phyloP scores from a whole-genome alignment of 495 filamentous ascomycete genomes.

The Podospora pseudopauciseta region DNA sequence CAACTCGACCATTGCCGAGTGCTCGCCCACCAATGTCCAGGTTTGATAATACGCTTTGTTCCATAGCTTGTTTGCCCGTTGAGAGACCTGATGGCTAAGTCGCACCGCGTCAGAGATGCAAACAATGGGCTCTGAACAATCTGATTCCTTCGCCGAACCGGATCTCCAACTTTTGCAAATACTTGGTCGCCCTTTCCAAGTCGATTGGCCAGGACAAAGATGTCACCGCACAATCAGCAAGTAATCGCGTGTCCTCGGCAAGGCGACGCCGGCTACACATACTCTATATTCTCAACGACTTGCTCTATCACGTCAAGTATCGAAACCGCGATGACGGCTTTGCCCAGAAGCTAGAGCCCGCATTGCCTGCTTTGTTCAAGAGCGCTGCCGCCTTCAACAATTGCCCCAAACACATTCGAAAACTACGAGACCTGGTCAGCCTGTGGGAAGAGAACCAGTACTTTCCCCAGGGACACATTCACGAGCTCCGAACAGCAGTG shows the following conservation, averaged over 20 bases:
- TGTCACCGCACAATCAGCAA: slow-evolving; percentile 19
- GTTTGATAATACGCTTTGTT: slow-evolving; percentile 70
- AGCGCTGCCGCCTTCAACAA: slow-evolving; percentile 60
- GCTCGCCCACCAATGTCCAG: slow-evolving; percentile 86
- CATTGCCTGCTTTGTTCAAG: slow-evolving; percentile 59
- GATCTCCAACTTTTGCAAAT: slow-evolving; percentile 67
- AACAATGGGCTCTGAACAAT: slow-evolving; percentile 75
- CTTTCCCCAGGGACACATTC: slow-evolving; percentile 56
- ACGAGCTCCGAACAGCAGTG: slow-evolving; percentile 58
- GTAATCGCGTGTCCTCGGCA: slow-evolving; percentile 47
- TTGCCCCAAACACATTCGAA: slow-evolving; percentile 62
- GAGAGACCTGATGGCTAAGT: slow-evolving; percentile 54
- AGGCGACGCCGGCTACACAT: slow-evolving; percentile 72
- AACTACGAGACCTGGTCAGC: slow-evolving; percentile 61
- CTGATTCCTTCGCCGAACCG: slow-evolving; percentile 65
- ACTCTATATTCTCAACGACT: slow-evolving; percentile 78
- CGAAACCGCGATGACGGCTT: slow-evolving; percentile 55
- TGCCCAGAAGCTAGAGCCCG: slow-evolving; percentile 56
- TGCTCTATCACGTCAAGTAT: slow-evolving; percentile 73
- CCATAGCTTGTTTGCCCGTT: slow-evolving; percentile 44
- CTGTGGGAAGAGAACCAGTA: slow-evolving; percentile 73
- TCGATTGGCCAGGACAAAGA: slow-evolving; percentile 46
- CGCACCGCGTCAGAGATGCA: slow-evolving; percentile 64
- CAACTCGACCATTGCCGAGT: slow-evolving; percentile 64
- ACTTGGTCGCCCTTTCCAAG: slow-evolving; percentile 63